Percentiles rank a stretch among this genome's conserved stretches.
Conservation (phyloP, 495 filamentous ascomycete species). For the Penicillium canescens region DNA sequence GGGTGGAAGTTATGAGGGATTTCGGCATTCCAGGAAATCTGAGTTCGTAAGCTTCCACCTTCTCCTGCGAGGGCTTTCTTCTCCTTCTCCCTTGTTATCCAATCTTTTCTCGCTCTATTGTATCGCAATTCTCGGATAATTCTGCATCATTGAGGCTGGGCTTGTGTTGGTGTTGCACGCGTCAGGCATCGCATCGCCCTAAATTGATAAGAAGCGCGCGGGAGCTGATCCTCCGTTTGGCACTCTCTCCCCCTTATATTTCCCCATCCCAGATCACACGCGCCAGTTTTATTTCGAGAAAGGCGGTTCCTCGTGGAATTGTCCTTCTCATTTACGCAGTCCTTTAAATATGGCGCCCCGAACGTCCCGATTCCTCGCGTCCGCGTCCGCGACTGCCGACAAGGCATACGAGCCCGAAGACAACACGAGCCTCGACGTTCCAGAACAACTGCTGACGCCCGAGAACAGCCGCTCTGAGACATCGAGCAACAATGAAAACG, state of each 20-base stretch:
- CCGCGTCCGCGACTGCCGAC: slow-evolving; percentile 39
- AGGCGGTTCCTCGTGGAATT: slow-evolving; percentile 14
- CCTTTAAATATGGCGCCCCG: slow-evolving; percentile 29
- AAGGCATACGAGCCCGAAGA: slow-evolving; percentile 33
- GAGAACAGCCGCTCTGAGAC: slow-evolving; percentile 52
- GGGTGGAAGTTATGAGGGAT: slow-evolving; percentile 13
- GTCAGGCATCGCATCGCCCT: slow-evolving; percentile 30
- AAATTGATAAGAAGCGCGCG: slow-evolving; percentile 36
- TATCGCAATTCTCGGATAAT: slow-evolving; percentile 1
- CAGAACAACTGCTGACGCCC: slow-evolving; percentile 48
- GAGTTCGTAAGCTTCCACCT: slow-evolving; percentile 1
- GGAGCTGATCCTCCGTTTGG: slow-evolving; percentile 28
- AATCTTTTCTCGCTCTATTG: slow-evolving; percentile 1
- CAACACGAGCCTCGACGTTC: slow-evolving; percentile 42
- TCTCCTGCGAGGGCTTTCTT: not conserved
- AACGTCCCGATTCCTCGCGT: slow-evolving; percentile 24
- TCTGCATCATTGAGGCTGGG: not conserved
- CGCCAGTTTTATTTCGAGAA: slow-evolving; percentile 13
- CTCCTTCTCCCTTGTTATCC: slow-evolving; percentile 12
- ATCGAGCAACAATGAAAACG: slow-evolving; percentile 50
- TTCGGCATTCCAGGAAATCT: slow-evolving; percentile 23
- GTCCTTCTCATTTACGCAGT: slow-evolving; percentile 9
- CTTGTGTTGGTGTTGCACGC: slow-evolving; percentile 33
- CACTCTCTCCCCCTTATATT: slow-evolving; percentile 29
- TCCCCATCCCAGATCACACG: slow-evolving; percentile 12